Base-by-base conservation (phyloP, 768 basidiomycete species). In the Psilocybe cubensis region DNA sequence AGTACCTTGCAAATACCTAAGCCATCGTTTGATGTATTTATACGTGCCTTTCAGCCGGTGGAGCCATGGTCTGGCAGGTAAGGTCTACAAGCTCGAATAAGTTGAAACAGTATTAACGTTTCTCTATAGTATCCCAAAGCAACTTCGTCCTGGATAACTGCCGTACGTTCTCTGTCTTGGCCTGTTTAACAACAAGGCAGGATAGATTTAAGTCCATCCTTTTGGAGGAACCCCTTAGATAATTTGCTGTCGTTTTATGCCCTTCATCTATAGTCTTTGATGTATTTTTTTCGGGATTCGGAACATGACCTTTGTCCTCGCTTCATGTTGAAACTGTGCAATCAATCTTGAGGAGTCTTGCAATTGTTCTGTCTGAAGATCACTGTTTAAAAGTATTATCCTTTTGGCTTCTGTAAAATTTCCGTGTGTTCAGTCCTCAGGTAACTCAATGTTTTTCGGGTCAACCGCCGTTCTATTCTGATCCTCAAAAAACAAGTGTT, bases 11-110 rank as follows among this genome's bases (percentile, higher is more conserved):
- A 4, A 27, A 25, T 33, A n/a, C 20, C 28, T 40, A 7, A 24
- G 11, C 23, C 29, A 17, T 53, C 20, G 52, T 48, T 43, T 35
- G 40, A 20, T 44, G 43, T 49, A 41, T 43, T 31, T 33, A 11
- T 47, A 48, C 46, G 27, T 44, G 43, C 50, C 40, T 41, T 40
- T 24, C 54, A 74, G 75, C 67, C 41, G 75, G 68, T 12, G 75
- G 76, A 21, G 70, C 65, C 7, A 74, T 75, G 76, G 70, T 72
- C 35, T 78, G 75, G 75, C 59, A 76, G 71, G 73, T 74, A 51
- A 57, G 67, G 63, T 31, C 42, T 51, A 25, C 8, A n/a, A 4
- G 21, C 23, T 41, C 23, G 20, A 44, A 31, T 9, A 12, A 14
- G 21, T n/a, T 41, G 28, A 20, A 44, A 27, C 17, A n/a, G 40